Conservation (phyloP, 164 flowering plant species). For the Stephania cephalantha region DNA sequence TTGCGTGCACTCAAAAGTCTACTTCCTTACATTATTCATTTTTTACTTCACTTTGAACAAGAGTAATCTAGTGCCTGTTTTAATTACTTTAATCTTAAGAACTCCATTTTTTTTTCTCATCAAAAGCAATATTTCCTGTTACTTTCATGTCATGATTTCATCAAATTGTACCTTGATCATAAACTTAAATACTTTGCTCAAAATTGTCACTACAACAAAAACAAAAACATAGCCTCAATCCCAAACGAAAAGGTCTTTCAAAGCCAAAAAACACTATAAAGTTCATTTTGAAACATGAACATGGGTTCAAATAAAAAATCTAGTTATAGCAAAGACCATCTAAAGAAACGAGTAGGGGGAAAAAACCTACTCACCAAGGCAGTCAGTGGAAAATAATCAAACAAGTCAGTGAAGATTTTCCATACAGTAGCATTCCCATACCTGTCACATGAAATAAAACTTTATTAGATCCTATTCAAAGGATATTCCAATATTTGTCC, state of each 20-base stretch:
- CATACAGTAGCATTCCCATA: constrained; percentile 94
- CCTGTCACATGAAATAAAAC: constrained; percentile 31
- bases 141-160: neutral
- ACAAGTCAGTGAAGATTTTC: constrained; percentile 92
- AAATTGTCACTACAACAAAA: neutral
- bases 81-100: neutral
- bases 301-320: neutral
- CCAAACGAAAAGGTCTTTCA: neutral
- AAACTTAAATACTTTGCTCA: neutral
- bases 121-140: neutral
- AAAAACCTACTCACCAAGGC: constrained; percentile 69
- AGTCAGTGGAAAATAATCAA: constrained; percentile 89
- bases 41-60: neutral
- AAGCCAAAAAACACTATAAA: neutral
- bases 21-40: neutral
- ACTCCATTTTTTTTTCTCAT: neutral
- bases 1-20: neutral
- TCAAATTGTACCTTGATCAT: neutral
- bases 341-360: too few relatives aligned
- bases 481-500: neutral
- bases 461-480: too few relatives aligned
- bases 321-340: neutral
- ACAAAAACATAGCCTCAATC: too few relatives aligned
- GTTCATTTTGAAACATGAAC: neutral
- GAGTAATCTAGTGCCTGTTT: neutral